Evolutionary conservation across 345 rosid genomes (phyloP).

Genomic region (Corymbia maculata): DNA sequence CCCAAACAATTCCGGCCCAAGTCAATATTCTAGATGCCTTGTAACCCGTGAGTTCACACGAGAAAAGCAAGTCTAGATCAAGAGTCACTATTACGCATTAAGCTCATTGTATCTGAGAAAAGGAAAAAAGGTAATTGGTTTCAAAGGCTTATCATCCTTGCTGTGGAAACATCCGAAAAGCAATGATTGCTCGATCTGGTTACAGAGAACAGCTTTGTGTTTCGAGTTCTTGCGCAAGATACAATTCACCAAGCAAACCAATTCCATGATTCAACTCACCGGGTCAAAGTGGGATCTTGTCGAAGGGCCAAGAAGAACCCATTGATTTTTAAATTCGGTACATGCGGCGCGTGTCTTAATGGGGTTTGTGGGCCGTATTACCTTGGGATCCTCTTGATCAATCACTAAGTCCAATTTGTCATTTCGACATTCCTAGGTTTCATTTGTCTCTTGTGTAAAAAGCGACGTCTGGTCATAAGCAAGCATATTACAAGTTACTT

Average conservation of each 20-base stretch:
- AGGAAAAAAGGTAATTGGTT: neutral
- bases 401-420: neutral
- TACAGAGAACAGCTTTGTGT: neutral
- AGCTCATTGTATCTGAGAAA: neutral
- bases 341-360: neutral
- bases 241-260: neutral
- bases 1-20: neutral
- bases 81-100: neutral
- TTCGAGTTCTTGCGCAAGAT: neutral
- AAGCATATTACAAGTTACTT: neutral
- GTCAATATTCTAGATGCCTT: neutral
- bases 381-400: neutral
- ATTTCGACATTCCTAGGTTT: neutral
- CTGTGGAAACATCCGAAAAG: neutral
- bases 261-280: neutral
- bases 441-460: neutral
- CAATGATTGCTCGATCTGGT: neutral
- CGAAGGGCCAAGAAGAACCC: neutral
- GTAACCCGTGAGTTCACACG: neutral
- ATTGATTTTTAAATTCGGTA: neutral
- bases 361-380: neutral
- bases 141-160: neutral
- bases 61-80: neutral
- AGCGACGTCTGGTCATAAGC: neutral
- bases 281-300: neutral